These are phyloP conservation scores for Geoglossum cookeanum DNA, from an alignment of 2,329 filamentous ascomycete species.

Conservation along the genomic window DNA sequence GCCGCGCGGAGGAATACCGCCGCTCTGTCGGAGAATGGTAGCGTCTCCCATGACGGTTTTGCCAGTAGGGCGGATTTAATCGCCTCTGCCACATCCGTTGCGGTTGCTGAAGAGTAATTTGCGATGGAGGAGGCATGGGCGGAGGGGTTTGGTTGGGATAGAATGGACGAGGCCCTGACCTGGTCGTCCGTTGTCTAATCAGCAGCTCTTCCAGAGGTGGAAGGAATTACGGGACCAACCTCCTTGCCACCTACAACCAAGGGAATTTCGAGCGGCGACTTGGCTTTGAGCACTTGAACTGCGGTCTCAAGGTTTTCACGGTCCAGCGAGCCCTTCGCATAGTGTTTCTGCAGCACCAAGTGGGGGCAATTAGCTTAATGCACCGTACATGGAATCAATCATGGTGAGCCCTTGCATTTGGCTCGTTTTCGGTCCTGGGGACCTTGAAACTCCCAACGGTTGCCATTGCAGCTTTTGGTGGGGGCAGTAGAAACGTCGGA, in stretches of 20 bases:
- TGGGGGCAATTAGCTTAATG: conserved; percentile 2
- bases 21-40: conserved; percentile 79
- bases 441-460: conserved; percentile 45
- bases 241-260: conserved; percentile 68
- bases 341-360: conserved; percentile 49
- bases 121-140: conserved; percentile 61
- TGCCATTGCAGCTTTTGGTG: not conserved
- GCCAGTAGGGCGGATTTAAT: conserved; percentile 76
- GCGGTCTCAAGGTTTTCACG: conserved; percentile 58
- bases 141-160: conserved; percentile 64
- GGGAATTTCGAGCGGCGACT: conserved; percentile 57
- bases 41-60: conserved; percentile 65
- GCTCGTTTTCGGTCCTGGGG: conserved; percentile 75
- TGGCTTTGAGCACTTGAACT: conserved; percentile 47
- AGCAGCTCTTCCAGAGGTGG: conserved; percentile 7
- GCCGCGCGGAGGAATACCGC: conserved; percentile 92
- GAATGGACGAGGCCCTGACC: conserved; percentile 46
- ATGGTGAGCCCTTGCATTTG: conserved; percentile 50
- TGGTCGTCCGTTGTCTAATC: conserved; percentile 18
- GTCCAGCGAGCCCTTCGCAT: conserved; percentile 64
- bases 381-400: conserved; percentile 3
- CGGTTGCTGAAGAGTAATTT: conserved; percentile 64
- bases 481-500: not conserved
- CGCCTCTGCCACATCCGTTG: conserved; percentile 55
- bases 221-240: conserved; percentile 28